Base-by-base conservation (phyloP, 2,329 filamentous ascomycete species). In the Colletotrichum sp. region DNA sequence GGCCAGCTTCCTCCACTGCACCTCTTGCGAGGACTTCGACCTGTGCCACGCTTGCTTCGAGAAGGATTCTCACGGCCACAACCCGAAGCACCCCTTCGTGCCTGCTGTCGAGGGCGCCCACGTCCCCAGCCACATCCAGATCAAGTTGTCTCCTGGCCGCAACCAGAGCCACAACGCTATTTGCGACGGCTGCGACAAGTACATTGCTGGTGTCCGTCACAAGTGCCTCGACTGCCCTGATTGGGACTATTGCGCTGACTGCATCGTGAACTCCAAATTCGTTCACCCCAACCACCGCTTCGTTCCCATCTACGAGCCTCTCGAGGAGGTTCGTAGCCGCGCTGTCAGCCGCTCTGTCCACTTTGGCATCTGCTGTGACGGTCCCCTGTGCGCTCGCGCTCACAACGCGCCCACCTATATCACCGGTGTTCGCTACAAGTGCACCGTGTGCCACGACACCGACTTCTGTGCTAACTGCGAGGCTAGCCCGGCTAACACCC, bases 211-310 rank as follows among this genome's bases (percentile, higher is more conserved):
- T 80, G 90, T 98, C 73, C 96, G 97, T 79, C 94, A 98, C 91
- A 99, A 99, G 90, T 99, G 97, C 84, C 89, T 98, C 78, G 93
- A 95, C 83, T 99, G 97, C 88, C 97, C 97, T 58, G 97, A 99
- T 84, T 99, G 95, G 94, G 97, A 99, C 82, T 98, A 95, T 87
- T 99, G 97, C 88, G 89, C 90, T 28, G 88, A 91, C 10, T 99
- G 97, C 85, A 85, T 95, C 74, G 86, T 89, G 80, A 91, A 89
- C 78, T 93, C 95, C 60, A 84, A 86, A 76, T 89, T 92, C 80
- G 92, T 90, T 66, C 97, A 99, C 83, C 92, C 95, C 21, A 89
- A 91, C 71, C 97, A 99, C 84, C 94, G 96, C 79, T 98, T 99
- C 82, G 95, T 95, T 15, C 92, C 95, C 56, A 91, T 99, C 79